These are phyloP conservation scores for Phytophthora pinifolia DNA, from an alignment of 352 stramenopile species.

Conservation along the genomic window DNA sequence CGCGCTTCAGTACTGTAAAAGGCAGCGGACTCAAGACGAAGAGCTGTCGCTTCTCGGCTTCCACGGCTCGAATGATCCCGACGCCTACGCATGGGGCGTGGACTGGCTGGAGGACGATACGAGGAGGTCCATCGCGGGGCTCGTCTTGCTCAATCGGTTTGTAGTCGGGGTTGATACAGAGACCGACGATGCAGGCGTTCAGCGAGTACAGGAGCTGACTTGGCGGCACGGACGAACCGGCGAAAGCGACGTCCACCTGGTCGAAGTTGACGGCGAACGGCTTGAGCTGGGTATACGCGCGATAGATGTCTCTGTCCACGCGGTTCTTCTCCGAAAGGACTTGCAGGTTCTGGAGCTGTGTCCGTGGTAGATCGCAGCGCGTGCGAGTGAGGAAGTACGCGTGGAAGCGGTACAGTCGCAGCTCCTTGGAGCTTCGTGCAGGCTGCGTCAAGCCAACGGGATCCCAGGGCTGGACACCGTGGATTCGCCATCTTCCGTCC, in stretches of 20 bases:
- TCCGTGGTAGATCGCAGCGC: slow-evolving; percentile 33
- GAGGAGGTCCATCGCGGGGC: slow-evolving; percentile 31
- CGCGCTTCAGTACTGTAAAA: slow-evolving; percentile 44
- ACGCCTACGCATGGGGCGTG: slow-evolving; percentile 69
- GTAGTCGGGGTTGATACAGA: slow-evolving; percentile 61
- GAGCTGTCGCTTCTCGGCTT: slow-evolving; percentile 50
- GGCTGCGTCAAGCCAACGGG: slow-evolving; percentile 57
- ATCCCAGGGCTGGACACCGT: slow-evolving; percentile 72
- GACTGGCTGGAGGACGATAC: slow-evolving; percentile 52
- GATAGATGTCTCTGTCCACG: slow-evolving; percentile 49
- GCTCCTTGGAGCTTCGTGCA: slow-evolving; percentile 77
- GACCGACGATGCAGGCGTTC: slow-evolving; percentile 70
- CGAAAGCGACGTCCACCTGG: slow-evolving; percentile 58
- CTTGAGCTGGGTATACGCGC: slow-evolving; percentile 44
- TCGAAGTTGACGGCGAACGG: slow-evolving; percentile 65
- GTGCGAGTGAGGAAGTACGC: slow-evolving; percentile 72
- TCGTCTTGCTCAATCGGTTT: slow-evolving; percentile 26
- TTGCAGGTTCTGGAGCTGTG: slow-evolving; percentile 66
- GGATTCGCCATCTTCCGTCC: slow-evolving; percentile 47
- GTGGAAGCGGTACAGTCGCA: slow-evolving; percentile 78
- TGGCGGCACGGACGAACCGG: slow-evolving; percentile 56
- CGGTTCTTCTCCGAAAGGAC: slow-evolving; percentile 72
- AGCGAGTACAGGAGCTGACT: slow-evolving; percentile 77
- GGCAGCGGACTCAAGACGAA: slow-evolving; percentile 73
- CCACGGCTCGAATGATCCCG: slow-evolving; percentile 65